Percentiles rank a stretch among this genome's conserved stretches.
These are phyloP conservation scores for Agrostemma githago DNA, from an alignment of 148 eudicot species.

Conservation along the genomic window DNA sequence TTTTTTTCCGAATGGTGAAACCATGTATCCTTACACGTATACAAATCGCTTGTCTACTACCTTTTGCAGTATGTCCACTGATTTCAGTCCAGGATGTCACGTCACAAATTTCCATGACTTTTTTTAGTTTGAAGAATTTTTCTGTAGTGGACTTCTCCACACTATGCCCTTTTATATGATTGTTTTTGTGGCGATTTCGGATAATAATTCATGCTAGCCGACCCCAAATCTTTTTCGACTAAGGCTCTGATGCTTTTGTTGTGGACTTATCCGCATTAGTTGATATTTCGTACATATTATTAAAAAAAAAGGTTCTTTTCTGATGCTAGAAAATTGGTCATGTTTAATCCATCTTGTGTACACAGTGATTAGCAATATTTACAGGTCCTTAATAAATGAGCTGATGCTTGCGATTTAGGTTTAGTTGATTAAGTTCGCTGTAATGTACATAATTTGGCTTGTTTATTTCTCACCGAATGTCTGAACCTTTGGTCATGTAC, in stretches of 20 bases:
- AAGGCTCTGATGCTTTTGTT: not conserved
- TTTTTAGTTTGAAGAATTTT: not conserved
- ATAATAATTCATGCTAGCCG: no score
- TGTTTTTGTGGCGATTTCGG: no score
- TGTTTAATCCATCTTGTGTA: not conserved
- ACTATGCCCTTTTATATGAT: not conserved
- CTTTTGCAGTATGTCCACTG: not conserved
- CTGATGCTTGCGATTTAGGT: not conserved
- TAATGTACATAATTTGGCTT: not conserved
- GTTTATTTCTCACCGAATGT: not conserved
- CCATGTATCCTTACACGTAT: not conserved
- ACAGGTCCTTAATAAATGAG: not conserved
- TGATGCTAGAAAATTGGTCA: not conserved
- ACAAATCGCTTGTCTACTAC: not conserved
- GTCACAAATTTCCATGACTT: not conserved
- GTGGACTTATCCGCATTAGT: not conserved
- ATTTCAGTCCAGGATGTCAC: not conserved
- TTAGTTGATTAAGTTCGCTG: slow-evolving; percentile 3
- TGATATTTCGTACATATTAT: not conserved
- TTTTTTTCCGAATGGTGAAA: not conserved
- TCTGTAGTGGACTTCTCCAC: not conserved
- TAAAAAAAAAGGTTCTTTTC: not conserved
- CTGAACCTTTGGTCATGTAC: not conserved
- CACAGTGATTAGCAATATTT: not conserved
- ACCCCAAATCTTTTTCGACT: no score